A percentile compares a stretch with the other conserved stretches of the same genome.
phyloP scores from a whole-genome alignment of 345 rosid genomes.

The Ceriops decandra region DNA sequence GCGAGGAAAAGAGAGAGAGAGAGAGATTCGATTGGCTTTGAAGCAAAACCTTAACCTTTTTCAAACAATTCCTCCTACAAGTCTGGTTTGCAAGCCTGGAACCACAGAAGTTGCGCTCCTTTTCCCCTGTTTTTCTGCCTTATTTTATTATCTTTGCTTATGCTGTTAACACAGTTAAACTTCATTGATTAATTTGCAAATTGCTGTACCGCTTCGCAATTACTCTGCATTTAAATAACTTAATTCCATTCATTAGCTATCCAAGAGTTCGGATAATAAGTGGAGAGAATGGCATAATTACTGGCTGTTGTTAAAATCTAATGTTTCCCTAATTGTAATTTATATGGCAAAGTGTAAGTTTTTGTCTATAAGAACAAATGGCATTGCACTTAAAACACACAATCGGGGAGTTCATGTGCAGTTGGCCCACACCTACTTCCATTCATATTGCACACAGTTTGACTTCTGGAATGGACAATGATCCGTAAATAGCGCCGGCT shows the following conservation, averaged over 20 bases:
- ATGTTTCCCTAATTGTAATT: neutral
- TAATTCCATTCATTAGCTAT: no score
- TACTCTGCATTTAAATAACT: no score
- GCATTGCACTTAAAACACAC: no score
- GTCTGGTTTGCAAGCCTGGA: constrained; percentile 68
- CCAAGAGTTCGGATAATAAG: no score
- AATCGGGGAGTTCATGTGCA: constrained; percentile 11
- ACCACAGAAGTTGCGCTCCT: constrained; percentile 35
- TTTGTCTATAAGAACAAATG: no score
- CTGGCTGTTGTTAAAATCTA: neutral
- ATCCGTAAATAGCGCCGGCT: constrained; percentile 37
- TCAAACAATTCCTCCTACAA: constrained; percentile 35
- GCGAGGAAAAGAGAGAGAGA: constrained; percentile 39
- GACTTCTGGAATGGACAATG: constrained; percentile 15
- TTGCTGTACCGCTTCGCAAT: neutral
- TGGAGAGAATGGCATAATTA: no score
- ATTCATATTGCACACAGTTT: constrained; percentile 6
- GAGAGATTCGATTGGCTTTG: constrained; percentile 65
- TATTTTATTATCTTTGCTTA: neutral
- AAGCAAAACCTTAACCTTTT: constrained; percentile 62
- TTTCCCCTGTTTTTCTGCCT: neutral
- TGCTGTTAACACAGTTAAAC: neutral
- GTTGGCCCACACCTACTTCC: constrained; percentile 27
- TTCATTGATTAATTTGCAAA: neutral
- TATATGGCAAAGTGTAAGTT: no score